Percentiles rank a stretch among this genome's conserved stretches.
These are phyloP conservation scores for Stephanocyclus meneghinianus DNA, from an alignment of 352 stramenopile genomes.

Conservation along the genomic window DNA sequence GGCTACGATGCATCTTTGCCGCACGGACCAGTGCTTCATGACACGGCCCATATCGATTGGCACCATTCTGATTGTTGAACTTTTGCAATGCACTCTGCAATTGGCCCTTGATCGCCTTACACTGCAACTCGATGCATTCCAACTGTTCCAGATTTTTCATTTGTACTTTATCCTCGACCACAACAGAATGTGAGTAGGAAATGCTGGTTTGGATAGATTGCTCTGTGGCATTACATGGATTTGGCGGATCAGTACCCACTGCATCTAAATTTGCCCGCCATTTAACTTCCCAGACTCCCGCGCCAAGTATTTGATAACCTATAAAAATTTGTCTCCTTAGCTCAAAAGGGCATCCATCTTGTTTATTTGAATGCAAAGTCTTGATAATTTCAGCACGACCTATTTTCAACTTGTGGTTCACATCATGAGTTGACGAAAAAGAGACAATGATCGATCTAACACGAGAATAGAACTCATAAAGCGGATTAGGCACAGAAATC, in stretches of 20 bases:
- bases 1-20: neutral
- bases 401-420: neutral
- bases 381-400: neutral
- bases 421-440: conserved; percentile 4
- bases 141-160: conserved; percentile 1
- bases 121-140: neutral
- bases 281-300: neutral
- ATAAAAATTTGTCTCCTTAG: neutral
- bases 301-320: neutral
- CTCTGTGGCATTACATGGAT: conserved; percentile 7
- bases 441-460: neutral
- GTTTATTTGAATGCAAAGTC: neutral
- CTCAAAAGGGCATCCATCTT: neutral
- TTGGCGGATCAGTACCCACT: neutral
- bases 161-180: neutral
- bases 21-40: neutral
- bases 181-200: neutral
- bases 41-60: conserved; percentile 9
- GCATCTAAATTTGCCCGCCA: neutral
- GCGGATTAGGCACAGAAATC: conserved; percentile 2
- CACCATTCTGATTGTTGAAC: neutral
- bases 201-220: neutral
- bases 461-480: conserved; percentile 11
- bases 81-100: conserved; percentile 10
- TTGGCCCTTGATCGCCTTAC: neutral